Evolutionary conservation across 805 yeast genomes (phyloP).

Genomic region (Saccharomycopsis fodiens): DNA sequence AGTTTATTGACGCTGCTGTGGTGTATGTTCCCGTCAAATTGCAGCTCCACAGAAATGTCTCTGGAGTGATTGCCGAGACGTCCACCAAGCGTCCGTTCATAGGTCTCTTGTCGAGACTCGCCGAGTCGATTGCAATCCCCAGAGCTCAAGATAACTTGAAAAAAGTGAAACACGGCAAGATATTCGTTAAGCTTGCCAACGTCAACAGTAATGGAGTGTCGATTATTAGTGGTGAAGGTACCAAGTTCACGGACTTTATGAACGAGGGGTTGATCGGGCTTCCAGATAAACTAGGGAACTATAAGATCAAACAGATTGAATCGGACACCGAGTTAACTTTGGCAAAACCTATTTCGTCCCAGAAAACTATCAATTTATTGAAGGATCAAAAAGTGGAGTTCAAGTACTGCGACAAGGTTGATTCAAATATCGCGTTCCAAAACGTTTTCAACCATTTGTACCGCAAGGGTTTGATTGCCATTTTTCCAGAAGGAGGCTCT

Average conservation of each 20-base stretch:
- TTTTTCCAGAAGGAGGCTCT: slow-evolving; percentile 98
- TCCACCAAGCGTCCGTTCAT: slow-evolving; percentile 58
- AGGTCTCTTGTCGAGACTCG: slow-evolving; percentile 66
- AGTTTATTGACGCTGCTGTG: slow-evolving; percentile 48
- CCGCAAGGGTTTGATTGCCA: slow-evolving; percentile 77
- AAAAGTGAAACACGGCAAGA: slow-evolving; percentile 56
- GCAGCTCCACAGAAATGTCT: slow-evolving; percentile 15
- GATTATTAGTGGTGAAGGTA: slow-evolving; percentile 48
- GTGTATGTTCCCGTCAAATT: slow-evolving; percentile 18
- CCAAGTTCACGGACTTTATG: slow-evolving; percentile 44
- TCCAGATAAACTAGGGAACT: slow-evolving; percentile 71
- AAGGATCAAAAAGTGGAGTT: slow-evolving; percentile 50
- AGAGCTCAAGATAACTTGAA: slow-evolving; percentile 81
- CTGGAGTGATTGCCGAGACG: slow-evolving; percentile 56
- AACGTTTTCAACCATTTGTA: slow-evolving; percentile 79
- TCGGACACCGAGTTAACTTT: slow-evolving; percentile 66
- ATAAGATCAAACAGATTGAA: slow-evolving; percentile 57
- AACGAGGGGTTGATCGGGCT: slow-evolving; percentile 64
- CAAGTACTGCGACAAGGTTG: slow-evolving; percentile 76
- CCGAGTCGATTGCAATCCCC: slow-evolving; percentile 80
- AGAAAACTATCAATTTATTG: slow-evolving; percentile 31
- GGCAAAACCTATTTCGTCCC: slow-evolving; percentile 53
- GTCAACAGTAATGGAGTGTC: slow-evolving; percentile 27
- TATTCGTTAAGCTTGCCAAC: slow-evolving; percentile 47
- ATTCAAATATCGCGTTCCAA: slow-evolving; percentile 78